Evolutionary conservation across 1,284 basidiomycete species (phyloP).

Genomic region (Melampsora larici-populina): DNA sequence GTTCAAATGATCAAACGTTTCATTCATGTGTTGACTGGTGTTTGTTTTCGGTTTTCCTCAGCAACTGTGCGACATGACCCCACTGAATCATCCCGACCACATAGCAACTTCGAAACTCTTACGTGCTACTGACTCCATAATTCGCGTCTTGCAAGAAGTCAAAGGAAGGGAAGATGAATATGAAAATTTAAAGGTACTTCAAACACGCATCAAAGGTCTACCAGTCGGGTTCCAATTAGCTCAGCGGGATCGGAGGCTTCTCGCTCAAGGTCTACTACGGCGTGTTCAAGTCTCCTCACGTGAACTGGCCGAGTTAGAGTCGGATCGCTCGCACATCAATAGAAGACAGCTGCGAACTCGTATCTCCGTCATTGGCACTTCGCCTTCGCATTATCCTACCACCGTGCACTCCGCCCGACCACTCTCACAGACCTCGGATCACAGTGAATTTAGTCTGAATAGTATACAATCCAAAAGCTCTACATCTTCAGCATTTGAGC

Average conservation of each 20-base stretch:
- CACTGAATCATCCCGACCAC: slow-evolving; percentile 67
- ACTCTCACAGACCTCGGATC: slow-evolving; percentile 8
- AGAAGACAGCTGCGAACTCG: not conserved
- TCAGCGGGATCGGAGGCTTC: slow-evolving; percentile 66
- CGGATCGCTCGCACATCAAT: not conserved
- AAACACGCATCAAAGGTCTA: slow-evolving; percentile 63
- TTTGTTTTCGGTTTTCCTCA: slow-evolving; percentile 50
- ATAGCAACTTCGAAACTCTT: slow-evolving; percentile 65
- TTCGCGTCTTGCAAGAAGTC: slow-evolving; percentile 75
- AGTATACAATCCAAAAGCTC: not conserved
- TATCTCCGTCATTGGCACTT: not conserved
- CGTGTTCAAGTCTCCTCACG: slow-evolving; percentile 52
- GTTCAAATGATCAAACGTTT: not conserved
- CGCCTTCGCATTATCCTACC: not conserved
- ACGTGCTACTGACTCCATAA: slow-evolving; percentile 65
- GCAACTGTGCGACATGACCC: slow-evolving; percentile 67
- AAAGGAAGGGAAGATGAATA: slow-evolving; percentile 80
- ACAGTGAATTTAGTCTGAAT: slow-evolving; percentile 8
- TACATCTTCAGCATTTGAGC: not conserved
- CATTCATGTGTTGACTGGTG: not conserved
- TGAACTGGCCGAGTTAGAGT: slow-evolving; percentile 44
- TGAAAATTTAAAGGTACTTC: slow-evolving; percentile 65
- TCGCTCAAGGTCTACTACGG: slow-evolving; percentile 65
- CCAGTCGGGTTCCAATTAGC: slow-evolving; percentile 62
- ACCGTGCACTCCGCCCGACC: not conserved